phyloP scores from a whole-genome alignment of 805 yeast species.

The Sugiyamaella mastotermitis region DNA sequence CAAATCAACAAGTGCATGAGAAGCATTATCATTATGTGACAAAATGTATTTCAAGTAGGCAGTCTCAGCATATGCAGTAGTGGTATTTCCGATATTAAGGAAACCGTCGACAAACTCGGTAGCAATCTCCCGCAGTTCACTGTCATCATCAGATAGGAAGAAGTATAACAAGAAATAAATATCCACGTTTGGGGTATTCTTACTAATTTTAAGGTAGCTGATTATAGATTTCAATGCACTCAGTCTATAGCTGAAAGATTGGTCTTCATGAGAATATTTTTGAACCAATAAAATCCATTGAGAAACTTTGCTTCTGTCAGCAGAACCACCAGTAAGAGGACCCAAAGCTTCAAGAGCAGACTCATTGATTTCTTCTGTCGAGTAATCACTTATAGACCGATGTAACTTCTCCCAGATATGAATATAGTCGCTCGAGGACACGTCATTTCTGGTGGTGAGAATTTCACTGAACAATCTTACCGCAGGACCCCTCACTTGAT shows the following conservation, averaged over 20 bases:
- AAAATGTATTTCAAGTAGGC: conserved; percentile 10
- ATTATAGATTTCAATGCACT: conserved; percentile 41
- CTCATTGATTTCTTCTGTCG: conserved; percentile 43
- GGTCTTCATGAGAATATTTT: conserved; percentile 35
- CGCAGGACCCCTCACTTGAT: conserved; percentile 24
- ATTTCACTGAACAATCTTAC: conserved; percentile 17
- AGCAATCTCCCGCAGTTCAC: conserved; percentile 45
- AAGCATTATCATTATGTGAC: background rate
- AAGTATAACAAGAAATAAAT: conserved; percentile 15
- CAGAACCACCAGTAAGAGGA: conserved; percentile 28
- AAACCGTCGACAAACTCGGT: conserved; percentile 36
- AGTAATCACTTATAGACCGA: conserved; percentile 26
- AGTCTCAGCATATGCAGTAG: conserved; percentile 33
- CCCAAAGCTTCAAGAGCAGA: conserved; percentile 51
- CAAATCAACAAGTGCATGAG: background rate
- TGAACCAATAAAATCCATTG: conserved; percentile 29
- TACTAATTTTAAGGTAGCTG: conserved; percentile 27
- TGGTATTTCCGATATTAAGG: conserved; percentile 23
- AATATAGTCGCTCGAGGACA: conserved; percentile 12
- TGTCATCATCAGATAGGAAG: conserved; percentile 56
- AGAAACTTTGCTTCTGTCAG: conserved; percentile 10
- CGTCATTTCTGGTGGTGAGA: background rate
- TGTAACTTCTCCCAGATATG: conserved; percentile 29
- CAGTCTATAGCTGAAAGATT: conserved; percentile 41
- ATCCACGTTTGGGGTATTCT: background rate